Conservation (phyloP, 129 eudicot genomes). For the Flaveria brownii region DNA sequence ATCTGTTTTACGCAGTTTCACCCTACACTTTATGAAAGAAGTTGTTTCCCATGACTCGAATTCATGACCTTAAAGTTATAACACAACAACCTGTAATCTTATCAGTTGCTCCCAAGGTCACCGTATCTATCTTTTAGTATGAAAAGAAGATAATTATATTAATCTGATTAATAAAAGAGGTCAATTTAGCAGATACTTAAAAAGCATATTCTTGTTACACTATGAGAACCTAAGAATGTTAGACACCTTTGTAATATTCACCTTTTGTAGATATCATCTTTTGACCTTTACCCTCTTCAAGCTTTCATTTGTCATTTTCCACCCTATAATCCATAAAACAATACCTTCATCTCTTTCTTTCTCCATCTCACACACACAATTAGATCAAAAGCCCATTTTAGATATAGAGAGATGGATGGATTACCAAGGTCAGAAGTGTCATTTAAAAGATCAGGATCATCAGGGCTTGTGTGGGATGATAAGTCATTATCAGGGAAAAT, state of each 20-base stretch:
- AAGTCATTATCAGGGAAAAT: slow-evolving; percentile 55
- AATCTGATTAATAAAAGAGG: too few relatives aligned
- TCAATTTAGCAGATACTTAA: too few relatives aligned
- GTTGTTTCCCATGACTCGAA: too few relatives aligned
- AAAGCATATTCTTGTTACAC: background rate
- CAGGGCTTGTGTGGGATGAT: slow-evolving; percentile 85
- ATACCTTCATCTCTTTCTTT: slow-evolving; percentile 1
- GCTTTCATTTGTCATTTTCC: slow-evolving; percentile 35
- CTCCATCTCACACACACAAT: background rate
- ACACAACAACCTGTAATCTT: too few relatives aligned
- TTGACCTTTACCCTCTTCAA: slow-evolving; percentile 36
- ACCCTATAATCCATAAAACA: slow-evolving; percentile 21
- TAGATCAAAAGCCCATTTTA: background rate
- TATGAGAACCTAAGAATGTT: slow-evolving; percentile 26
- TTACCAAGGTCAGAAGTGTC: slow-evolving; percentile 69
- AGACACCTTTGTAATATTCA: slow-evolving; percentile 30
- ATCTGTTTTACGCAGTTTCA: too few relatives aligned
- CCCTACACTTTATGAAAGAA: too few relatives aligned
- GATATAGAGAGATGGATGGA: slow-evolving; percentile 44
- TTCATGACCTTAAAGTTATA: too few relatives aligned
- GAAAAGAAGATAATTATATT: too few relatives aligned
- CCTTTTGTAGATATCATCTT: slow-evolving; percentile 39
- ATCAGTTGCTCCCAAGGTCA: too few relatives aligned
- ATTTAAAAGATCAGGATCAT: slow-evolving; percentile 81
- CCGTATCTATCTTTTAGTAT: too few relatives aligned